Base-by-base conservation (phyloP, 2,329 filamentous ascomycete species). In the Colletotrichum truncatum region DNA sequence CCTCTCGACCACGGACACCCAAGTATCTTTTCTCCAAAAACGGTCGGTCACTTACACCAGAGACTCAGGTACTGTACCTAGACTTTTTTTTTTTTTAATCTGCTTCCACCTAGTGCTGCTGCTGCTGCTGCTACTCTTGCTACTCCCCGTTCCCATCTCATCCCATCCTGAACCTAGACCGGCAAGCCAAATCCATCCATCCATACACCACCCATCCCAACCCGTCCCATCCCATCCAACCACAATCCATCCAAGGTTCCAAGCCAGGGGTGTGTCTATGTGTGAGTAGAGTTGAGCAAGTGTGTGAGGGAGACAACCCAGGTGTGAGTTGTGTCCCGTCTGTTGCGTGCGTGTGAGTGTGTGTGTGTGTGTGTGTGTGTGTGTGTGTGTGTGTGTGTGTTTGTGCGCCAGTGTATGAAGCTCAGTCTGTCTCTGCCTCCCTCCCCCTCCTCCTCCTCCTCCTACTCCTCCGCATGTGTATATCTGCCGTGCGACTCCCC, bases 401-500 rank as follows among this genome's bases (percentile, higher is more conserved):
- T 16, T 21, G 41, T 43, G 25, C 25, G 12, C 28, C 16, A 6
- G 59, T 55, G 38, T 43, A 30, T 48, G 58, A 61, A 62, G 58
- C 58, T 62, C 58, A 30, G 56, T 59, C 45, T 45, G 34, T 58
- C 48, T 45, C 49, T 45, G 12, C 38, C 48, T 34, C 23, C 36
- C 45, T 43, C 49, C 11, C 28, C 23, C 14, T 34, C 45, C 18
- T n/a, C 34, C 48, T 59, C 56, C 46, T 49, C 46, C n/a, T n/a
- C n/a, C n/a, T n/a, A n/a, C n/a, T 45, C 61, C 25, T 60, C 62
- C 34, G 62, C n/a, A n/a, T 62, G 48, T 56, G 62, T 65, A 65
- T 65, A 65, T 65, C 48, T 65, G 62, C 62, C 56, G 56, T 53
- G 56, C 62, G 26, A 34, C 34, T 61, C 56, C 62, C 60, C 53